phyloP scores from a whole-genome alignment of 2,329 filamentous ascomycete genomes.

The Hymenoscyphus albidus region DNA sequence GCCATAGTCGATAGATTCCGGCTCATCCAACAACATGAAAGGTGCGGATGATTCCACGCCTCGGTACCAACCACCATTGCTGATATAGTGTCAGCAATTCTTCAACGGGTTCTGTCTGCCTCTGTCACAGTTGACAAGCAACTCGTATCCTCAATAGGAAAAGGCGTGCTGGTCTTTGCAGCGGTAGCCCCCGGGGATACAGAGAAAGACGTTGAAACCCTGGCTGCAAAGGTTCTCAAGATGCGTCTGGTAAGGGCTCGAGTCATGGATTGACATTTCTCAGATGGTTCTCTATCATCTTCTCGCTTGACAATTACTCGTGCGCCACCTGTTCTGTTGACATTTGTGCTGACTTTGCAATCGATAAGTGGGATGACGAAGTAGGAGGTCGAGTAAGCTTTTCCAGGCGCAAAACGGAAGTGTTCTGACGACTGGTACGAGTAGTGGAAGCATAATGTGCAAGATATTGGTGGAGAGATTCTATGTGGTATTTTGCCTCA shows the following conservation, averaged over 20 bases:
- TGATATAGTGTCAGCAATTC: constrained; percentile 59
- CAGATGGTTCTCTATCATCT: neutral
- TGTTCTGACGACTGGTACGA: neutral
- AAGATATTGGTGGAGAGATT: constrained; percentile 85
- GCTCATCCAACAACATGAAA: constrained; percentile 6
- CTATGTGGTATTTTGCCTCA: constrained; percentile 67
- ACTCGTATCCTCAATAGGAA: constrained; percentile 84
- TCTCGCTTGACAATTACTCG: neutral
- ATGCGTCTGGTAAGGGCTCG: constrained; percentile 57
- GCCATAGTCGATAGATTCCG: neutral
- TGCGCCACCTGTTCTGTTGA: neutral
- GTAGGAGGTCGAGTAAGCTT: constrained; percentile 29
- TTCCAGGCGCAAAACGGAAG: neutral
- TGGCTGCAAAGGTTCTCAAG: constrained; percentile 84
- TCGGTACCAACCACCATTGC: neutral
- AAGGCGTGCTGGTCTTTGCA: constrained; percentile 85
- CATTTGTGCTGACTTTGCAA: neutral
- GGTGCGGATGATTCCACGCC: neutral
- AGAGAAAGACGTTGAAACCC: constrained; percentile 76
- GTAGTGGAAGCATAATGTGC: constrained; percentile 86
- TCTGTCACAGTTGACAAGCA: constrained; percentile 93
- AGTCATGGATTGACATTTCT: neutral
- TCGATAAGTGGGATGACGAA: constrained; percentile 54
- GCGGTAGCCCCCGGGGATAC: constrained; percentile 89
- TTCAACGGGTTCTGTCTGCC: constrained; percentile 91